Percentiles rank a stretch among this genome's conserved stretches.
phyloP scores from a whole-genome alignment of 2,329 filamentous ascomycete genomes.

The Ophiocordyceps camponoti-rufipedis region DNA sequence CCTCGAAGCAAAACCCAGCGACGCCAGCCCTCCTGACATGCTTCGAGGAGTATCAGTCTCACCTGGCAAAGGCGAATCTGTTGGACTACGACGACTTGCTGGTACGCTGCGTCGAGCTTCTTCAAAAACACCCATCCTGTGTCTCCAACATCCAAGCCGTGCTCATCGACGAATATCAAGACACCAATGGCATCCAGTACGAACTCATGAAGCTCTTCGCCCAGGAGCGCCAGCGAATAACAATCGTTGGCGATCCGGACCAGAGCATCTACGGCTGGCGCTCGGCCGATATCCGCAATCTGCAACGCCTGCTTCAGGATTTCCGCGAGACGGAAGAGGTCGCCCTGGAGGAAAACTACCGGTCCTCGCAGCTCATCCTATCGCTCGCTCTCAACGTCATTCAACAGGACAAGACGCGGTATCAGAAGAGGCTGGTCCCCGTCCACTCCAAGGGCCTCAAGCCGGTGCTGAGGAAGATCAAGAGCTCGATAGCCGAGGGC shows the following conservation, averaged over 20 bases:
- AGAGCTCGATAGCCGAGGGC: constrained; percentile 54
- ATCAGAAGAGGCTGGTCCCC: constrained; percentile 61
- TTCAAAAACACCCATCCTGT: constrained; percentile 55
- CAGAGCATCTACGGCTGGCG: constrained; percentile 97
- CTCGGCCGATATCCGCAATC: constrained; percentile 79
- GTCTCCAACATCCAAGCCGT: constrained; percentile 83
- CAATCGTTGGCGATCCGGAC: constrained; percentile 89
- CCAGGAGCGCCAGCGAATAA: constrained; percentile 55
- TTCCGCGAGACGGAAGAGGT: constrained; percentile 68
- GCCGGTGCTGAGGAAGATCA: constrained; percentile 64
- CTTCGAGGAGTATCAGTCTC: constrained; percentile 61
- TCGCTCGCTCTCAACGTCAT: constrained; percentile 69
- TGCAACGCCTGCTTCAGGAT: constrained; percentile 57
- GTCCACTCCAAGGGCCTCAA: constrained; percentile 64
- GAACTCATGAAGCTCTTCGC: constrained; percentile 84
- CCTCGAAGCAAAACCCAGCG: constrained; percentile 16
- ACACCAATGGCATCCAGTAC: constrained; percentile 90
- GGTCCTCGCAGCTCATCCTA: constrained; percentile 75
- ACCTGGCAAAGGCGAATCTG: constrained; percentile 58
- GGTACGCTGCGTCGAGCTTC: constrained; percentile 62
- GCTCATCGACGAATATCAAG: constrained; percentile 92
- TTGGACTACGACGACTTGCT: constrained; percentile 92
- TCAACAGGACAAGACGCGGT: constrained; percentile 68
- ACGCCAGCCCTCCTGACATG: constrained; percentile 45
- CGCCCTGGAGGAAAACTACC: constrained; percentile 83